Conservation (phyloP, 2,329 filamentous ascomycete genomes). For the Grosmannia clavigera region DNA sequence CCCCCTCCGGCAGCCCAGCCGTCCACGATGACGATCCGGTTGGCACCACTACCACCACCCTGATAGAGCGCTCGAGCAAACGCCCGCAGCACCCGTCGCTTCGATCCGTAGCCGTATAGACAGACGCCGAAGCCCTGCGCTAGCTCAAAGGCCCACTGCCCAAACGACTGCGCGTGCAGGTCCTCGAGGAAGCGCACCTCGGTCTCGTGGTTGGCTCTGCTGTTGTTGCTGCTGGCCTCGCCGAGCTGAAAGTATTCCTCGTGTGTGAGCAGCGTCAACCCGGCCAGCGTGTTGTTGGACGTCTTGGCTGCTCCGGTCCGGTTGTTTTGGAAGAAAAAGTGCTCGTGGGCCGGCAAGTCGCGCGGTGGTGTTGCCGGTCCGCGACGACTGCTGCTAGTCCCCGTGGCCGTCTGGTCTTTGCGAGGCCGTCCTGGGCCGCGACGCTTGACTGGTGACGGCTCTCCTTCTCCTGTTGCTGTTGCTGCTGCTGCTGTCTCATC, state of each 20-base stretch:
- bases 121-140: constrained; percentile 79
- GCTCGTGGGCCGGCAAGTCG: constrained; percentile 75
- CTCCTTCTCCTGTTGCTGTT: constrained; percentile 20
- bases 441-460: constrained; percentile 23
- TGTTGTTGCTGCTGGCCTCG: constrained; percentile 21
- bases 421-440: constrained; percentile 10
- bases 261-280: constrained; percentile 67
- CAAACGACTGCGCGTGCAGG: constrained; percentile 69
- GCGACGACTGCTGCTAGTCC: constrained; percentile 7
- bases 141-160: constrained; percentile 88
- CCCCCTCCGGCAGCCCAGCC: constrained; percentile 49
- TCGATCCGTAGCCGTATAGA: constrained; percentile 86
- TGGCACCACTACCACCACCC: constrained; percentile 17
- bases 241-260: constrained; percentile 75
- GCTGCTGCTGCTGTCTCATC: constrained; percentile 9
- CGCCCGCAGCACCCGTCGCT: constrained; percentile 58
- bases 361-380: constrained; percentile 57
- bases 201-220: constrained; percentile 46
- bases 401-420: constrained; percentile 1
- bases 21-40: constrained; percentile 70
- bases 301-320: constrained; percentile 70
- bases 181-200: constrained; percentile 62
- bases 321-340: constrained; percentile 89
- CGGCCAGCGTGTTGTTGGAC: constrained; percentile 71
- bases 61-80: constrained; percentile 63